Evolutionary conservation across 2,329 filamentous ascomycete species (phyloP).

Genomic region (Cytospora chrysosperma): DNA sequence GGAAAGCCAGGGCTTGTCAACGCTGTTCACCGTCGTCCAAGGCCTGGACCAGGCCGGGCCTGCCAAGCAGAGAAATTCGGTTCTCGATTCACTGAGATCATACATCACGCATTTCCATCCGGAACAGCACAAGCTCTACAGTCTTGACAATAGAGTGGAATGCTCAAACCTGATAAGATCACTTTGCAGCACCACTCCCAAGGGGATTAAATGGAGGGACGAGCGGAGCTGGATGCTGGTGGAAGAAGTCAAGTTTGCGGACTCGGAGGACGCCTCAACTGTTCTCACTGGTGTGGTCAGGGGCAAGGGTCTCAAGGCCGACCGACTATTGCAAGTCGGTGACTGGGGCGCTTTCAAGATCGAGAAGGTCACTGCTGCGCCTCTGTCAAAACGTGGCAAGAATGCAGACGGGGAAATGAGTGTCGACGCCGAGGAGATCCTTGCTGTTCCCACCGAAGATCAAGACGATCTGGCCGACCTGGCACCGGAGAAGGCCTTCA

Average conservation of each 20-base stretch:
- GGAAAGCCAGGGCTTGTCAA: slow-evolving; percentile 92
- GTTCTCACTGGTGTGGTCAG: slow-evolving; percentile 82
- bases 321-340: slow-evolving; percentile 85
- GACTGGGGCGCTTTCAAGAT: slow-evolving; percentile 95
- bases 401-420: slow-evolving; percentile 65
- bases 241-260: slow-evolving; percentile 74
- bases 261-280: slow-evolving; percentile 59
- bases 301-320: slow-evolving; percentile 83
- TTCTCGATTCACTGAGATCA: slow-evolving; percentile 81
- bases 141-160: slow-evolving; percentile 83
- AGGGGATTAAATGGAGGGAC: slow-evolving; percentile 93
- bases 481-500: slow-evolving; percentile 80
- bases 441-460: slow-evolving; percentile 74
- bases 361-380: slow-evolving; percentile 79
- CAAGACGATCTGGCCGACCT: slow-evolving; percentile 80
- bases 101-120: slow-evolving; percentile 96
- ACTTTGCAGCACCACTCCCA: slow-evolving; percentile 86
- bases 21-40: slow-evolving; percentile 82
- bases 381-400: slow-evolving; percentile 59
- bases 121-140: slow-evolving; percentile 86
- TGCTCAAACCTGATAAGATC: slow-evolving; percentile 88
- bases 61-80: slow-evolving; percentile 72
- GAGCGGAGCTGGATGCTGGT: slow-evolving; percentile 94
- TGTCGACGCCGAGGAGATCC: slow-evolving; percentile 61
- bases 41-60: slow-evolving; percentile 76